phyloP scores from a whole-genome alignment of 2,329 filamentous ascomycete genomes.

The Claviceps spartinae region DNA sequence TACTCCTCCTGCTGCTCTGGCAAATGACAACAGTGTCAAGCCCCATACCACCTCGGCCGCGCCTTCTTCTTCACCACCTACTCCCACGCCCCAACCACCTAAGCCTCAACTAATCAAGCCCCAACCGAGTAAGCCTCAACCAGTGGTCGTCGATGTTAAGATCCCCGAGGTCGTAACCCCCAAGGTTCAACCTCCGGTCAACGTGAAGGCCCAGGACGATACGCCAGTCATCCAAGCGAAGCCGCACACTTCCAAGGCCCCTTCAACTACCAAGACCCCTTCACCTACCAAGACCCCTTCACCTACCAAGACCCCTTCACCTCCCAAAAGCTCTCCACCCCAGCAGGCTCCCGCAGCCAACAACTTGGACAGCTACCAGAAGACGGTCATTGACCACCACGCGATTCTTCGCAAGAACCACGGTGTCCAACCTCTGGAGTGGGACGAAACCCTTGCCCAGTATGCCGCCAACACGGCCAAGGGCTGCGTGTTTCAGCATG shows the following conservation, averaged over 20 bases:
- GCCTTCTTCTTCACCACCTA: not conserved
- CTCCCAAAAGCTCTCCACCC: no score
- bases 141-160: not conserved
- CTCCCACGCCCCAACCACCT: conserved; percentile 1
- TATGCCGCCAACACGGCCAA: conserved; percentile 52
- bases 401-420: conserved; percentile 80
- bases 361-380: conserved; percentile 17
- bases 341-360: not conserved
- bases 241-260: not conserved
- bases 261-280: not conserved
- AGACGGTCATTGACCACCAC: conserved; percentile 54
- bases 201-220: not conserved
- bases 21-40: not conserved
- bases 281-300: conserved; percentile 1
- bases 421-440: conserved; percentile 47
- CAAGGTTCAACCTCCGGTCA: not conserved
- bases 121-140: no score
- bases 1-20: not conserved
- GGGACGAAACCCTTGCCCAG: conserved; percentile 48
- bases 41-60: conserved; percentile 2
- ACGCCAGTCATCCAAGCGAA: not conserved
- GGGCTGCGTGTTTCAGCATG: conserved; percentile 60
- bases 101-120: no score
- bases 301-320: no score
- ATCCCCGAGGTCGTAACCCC: not conserved